Conservation (phyloP, 2,329 filamentous ascomycete species). For the Fusarium anguioides region DNA sequence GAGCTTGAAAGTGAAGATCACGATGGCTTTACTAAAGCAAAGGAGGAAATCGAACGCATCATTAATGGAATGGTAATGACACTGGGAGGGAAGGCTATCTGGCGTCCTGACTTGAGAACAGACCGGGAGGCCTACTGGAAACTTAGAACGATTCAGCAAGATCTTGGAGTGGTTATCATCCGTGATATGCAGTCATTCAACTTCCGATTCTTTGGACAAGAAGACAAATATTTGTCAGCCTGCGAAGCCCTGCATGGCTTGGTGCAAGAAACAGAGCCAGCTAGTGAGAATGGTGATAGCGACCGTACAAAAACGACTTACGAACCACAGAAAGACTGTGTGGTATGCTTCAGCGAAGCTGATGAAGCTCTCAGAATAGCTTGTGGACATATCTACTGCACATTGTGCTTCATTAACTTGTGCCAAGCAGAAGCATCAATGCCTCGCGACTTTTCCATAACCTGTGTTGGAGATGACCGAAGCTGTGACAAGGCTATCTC, state of each 20-base stretch:
- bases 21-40: neutral
- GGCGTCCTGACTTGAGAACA: neutral
- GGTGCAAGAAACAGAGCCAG: conserved; percentile 42
- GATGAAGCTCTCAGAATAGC: conserved; percentile 50
- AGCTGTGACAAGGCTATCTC: conserved; percentile 39
- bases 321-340: conserved; percentile 37
- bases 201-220: conserved; percentile 14
- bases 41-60: conserved; percentile 5
- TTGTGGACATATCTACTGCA: conserved; percentile 57
- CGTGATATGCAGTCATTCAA: conserved; percentile 6
- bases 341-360: conserved; percentile 52
- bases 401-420: conserved; percentile 52
- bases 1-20: conserved; percentile 22
- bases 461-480: neutral
- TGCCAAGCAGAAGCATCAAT: conserved; percentile 8
- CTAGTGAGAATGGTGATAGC: fast-evolving
- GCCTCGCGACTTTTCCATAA: neutral
- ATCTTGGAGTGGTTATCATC: conserved; percentile 15
- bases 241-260: conserved; percentile 18
- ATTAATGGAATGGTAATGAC: conserved; percentile 13
- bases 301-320: neutral
- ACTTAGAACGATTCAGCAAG: conserved; percentile 4
- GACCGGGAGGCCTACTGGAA: neutral
- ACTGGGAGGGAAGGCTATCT: conserved; percentile 4
- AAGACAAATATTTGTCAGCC: neutral